Conservation (phyloP, 495 filamentous ascomycete species). For the Penicillium ochrochloron region DNA sequence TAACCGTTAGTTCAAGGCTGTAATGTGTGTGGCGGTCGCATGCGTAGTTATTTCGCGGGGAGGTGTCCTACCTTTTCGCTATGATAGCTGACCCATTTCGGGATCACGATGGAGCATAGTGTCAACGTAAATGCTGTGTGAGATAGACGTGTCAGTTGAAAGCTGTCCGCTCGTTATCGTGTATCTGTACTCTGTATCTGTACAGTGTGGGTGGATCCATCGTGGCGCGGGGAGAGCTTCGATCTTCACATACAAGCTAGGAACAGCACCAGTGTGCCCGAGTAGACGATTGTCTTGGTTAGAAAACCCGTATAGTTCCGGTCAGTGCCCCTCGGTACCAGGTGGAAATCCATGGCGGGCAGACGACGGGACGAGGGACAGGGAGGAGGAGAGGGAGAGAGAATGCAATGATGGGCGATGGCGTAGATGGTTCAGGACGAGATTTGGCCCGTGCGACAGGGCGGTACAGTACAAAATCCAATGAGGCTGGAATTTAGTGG, state of each 20-base stretch:
- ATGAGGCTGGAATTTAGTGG: not conserved
- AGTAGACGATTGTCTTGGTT: slow-evolving; percentile 62
- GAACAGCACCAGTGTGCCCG: slow-evolving; percentile 59
- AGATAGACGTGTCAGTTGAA: not conserved
- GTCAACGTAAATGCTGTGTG: slow-evolving; percentile 74
- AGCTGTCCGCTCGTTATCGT: not conserved
- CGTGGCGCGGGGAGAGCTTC: slow-evolving; percentile 8
- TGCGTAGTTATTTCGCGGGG: not conserved
- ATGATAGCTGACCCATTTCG: slow-evolving; percentile 80
- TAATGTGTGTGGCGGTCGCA: not conserved
- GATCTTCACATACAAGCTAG: slow-evolving; percentile 57
- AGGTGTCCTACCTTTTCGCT: slow-evolving; percentile 54
- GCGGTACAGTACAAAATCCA: slow-evolving; percentile 11
- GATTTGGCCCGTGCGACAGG: slow-evolving; percentile 24
- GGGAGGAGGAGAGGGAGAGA: not conserved
- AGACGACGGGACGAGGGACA: not conserved
- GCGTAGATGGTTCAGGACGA: slow-evolving; percentile 15
- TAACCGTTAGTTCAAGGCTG: not conserved
- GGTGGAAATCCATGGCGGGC: slow-evolving; percentile 47
- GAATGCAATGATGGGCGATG: slow-evolving; percentile 6
- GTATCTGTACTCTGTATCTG: not conserved
- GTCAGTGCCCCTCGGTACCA: slow-evolving; percentile 48
- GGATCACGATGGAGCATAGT: slow-evolving; percentile 71
- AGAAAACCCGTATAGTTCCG: slow-evolving; percentile 54
- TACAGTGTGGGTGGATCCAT: slow-evolving; percentile 1